A percentile compares a stretch with the other conserved stretches of the same genome.
phyloP scores from a whole-genome alignment of 108 stramenopile genomes.

The Cyclostephanos tholiformis region DNA sequence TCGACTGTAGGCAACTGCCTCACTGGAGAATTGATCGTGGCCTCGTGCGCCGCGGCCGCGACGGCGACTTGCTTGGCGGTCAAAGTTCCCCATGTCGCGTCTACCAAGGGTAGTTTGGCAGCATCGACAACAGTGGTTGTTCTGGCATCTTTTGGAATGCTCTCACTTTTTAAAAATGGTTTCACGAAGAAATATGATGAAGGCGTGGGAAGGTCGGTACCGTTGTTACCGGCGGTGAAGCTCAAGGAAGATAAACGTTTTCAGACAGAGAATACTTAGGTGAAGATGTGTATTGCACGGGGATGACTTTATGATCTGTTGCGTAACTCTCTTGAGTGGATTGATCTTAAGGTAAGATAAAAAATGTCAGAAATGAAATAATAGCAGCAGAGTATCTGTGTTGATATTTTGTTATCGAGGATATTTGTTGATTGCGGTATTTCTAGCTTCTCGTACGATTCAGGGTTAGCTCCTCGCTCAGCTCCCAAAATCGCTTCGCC shows the following conservation, averaged over 20 bases:
- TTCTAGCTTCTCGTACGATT: no score
- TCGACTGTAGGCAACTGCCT: background rate
- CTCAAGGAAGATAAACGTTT: background rate
- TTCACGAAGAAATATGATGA: background rate
- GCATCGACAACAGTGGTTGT: background rate
- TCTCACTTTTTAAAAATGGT: background rate
- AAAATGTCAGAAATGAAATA: background rate
- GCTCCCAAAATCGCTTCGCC: constrained; percentile 72
- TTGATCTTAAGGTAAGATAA: background rate
- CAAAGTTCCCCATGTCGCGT: constrained; percentile 2
- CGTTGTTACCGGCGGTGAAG: background rate
- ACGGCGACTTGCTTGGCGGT: constrained; percentile 21
- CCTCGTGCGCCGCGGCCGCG: constrained; percentile 14
- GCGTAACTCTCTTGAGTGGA: background rate
- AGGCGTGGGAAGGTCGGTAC: background rate
- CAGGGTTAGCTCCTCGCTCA: no score
- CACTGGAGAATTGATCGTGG: background rate
- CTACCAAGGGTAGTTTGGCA: background rate
- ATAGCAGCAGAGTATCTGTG: no score
- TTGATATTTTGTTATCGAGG: no score
- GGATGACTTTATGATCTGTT: background rate
- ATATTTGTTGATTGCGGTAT: no score
- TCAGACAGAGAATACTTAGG: background rate
- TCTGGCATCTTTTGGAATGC: constrained; percentile 1
- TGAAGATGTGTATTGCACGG: background rate